phyloP scores from a whole-genome alignment of 768 basidiomycete genomes.

The Termitomyces sp. region DNA sequence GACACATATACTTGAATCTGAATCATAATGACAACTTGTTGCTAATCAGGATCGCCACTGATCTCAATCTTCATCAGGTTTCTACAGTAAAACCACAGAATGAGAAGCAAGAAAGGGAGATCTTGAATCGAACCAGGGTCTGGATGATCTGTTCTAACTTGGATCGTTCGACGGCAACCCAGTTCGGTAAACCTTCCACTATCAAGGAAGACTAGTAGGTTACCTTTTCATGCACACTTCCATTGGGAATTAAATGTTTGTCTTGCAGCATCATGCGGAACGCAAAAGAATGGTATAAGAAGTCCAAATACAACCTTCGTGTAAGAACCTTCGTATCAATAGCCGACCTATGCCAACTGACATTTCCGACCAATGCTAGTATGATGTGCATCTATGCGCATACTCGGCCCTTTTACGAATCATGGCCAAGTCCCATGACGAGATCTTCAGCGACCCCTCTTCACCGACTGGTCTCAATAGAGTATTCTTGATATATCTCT shows the following conservation, averaged over 20 bases:
- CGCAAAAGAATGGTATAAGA: conserved; percentile 71
- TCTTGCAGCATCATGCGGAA: conserved; percentile 55
- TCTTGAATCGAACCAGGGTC: conserved; percentile 77
- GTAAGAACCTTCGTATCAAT: conserved; percentile 25
- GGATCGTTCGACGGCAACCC: conserved; percentile 82
- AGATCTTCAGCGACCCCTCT: conserved; percentile 66
- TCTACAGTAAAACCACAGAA: conserved; percentile 54
- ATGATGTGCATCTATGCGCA: conserved; percentile 71
- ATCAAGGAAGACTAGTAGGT: conserved; percentile 80
- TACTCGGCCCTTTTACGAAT: conserved; percentile 67
- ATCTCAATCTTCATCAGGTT: conserved; percentile 78
- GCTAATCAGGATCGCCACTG: conserved; percentile 70
- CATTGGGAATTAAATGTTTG: not conserved
- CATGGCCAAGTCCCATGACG: conserved; percentile 70
- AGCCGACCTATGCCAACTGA: not conserved
- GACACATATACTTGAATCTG: not conserved
- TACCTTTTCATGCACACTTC: not conserved
- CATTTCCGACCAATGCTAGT: conserved; percentile 29
- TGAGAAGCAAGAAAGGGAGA: conserved; percentile 76
- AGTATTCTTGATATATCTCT: conserved; percentile 25
- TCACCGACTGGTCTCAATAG: conserved; percentile 67
- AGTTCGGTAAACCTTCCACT: conserved; percentile 86
- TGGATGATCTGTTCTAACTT: conserved; percentile 92
- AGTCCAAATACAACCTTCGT: conserved; percentile 53
- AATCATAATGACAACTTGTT: not conserved